phyloP scores from a whole-genome alignment of 2,329 filamentous ascomycete species.

The Metarhizium guizhouense region DNA sequence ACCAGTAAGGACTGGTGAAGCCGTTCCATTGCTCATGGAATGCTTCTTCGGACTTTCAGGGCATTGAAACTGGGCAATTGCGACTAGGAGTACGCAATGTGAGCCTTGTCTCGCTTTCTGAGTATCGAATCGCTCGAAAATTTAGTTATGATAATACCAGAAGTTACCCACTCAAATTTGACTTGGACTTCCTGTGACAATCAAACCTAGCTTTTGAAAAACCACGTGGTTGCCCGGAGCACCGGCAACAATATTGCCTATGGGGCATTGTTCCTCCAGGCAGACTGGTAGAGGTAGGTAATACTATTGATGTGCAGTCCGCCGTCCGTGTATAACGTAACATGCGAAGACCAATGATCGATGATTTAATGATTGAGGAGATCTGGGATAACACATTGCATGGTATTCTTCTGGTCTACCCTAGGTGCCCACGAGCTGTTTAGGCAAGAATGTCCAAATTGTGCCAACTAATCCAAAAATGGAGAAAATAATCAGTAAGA shows the following conservation, averaged over 20 bases:
- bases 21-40: constrained; percentile 1
- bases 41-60: neutral
- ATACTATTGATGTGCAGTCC: no score
- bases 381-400: no score
- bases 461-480: constrained; percentile 70
- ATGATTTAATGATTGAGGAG: no score
- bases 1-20: neutral
- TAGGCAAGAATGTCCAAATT: constrained; percentile 80
- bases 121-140: constrained; percentile 44
- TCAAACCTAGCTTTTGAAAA: no score
- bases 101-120: constrained; percentile 54
- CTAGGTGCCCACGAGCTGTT: constrained; percentile 55
- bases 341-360: no score
- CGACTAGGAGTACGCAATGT: constrained; percentile 17
- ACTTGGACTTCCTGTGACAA: neutral
- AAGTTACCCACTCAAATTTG: constrained; percentile 52
- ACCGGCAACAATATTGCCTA: no score
- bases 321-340: no score
- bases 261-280: no score
- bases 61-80: neutral
- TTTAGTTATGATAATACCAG: constrained; percentile 46
- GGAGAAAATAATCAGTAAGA: constrained; percentile 59
- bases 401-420: neutral
- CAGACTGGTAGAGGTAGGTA: no score
- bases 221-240: no score